phyloP scores from a whole-genome alignment of 129 eudicot species.

The Flaveria trinervia region DNA sequence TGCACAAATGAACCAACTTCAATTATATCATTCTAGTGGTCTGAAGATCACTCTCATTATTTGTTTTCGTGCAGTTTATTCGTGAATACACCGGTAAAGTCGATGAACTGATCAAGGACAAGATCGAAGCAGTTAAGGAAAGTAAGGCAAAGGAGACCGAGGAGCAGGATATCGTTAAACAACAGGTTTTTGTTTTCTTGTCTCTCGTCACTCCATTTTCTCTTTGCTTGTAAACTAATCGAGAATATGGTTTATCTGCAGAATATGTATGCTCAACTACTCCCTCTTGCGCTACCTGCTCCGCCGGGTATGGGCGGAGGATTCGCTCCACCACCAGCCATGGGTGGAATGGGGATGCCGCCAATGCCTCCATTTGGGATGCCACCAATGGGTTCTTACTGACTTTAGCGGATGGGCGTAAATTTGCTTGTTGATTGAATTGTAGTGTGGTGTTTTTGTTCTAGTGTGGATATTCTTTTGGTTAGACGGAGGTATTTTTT shows the following conservation, averaged over 20 bases:
- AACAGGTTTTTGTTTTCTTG: conserved; percentile 52
- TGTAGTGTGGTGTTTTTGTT: conserved; percentile 26
- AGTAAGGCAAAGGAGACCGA: conserved; percentile 76
- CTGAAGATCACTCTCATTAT: neutral
- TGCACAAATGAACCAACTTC: too few relatives aligned
- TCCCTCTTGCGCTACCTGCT: conserved; percentile 83
- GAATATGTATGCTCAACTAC: conserved; percentile 93
- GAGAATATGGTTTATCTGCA: conserved; percentile 36
- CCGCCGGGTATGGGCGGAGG: conserved; percentile 75
- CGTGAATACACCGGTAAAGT: conserved; percentile 90
- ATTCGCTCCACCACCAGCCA: conserved; percentile 57
- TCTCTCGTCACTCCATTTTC: neutral
- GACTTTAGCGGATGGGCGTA: neutral
- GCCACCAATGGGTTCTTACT: conserved; percentile 84
- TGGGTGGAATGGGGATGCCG: conserved; percentile 93
- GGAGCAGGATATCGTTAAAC: conserved; percentile 76
- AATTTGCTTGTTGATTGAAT: conserved; percentile 4
- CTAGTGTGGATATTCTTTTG: conserved; percentile 62
- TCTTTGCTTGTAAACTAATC: neutral
- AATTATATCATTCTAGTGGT: neutral
- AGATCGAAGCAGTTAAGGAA: conserved; percentile 68
- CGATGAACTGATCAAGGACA: conserved; percentile 78
- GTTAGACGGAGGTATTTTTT: conserved; percentile 49
- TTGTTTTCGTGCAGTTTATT: conserved; percentile 57
- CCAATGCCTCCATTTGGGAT: conserved; percentile 89